Evolutionary conservation across 768 basidiomycete species (phyloP), one percentile per base, ranked within the genome.

Genomic region (Amanita molliuscula): DNA sequence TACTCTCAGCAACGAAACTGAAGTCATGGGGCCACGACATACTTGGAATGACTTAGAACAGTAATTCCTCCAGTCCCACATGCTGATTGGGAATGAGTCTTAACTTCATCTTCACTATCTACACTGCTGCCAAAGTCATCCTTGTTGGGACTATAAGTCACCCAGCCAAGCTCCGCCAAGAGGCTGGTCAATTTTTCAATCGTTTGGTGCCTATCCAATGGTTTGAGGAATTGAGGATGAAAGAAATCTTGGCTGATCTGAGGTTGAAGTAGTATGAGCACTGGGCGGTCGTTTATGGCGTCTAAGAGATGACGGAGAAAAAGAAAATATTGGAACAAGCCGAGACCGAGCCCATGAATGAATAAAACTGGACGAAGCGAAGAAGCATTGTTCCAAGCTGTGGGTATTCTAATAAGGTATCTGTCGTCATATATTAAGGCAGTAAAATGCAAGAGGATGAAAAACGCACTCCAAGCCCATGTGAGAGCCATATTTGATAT

Each of bases 41-140:
- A 88, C 85, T 95, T 93, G 47, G 90, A 94, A 66, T 96, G 94
- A 62, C 88, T 91, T 49, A 95, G 56, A 56, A 95, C 64, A 0
- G 82, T 84, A 13, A 94, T 71, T 0, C 91, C 91, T 36, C 66
- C 72, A 16, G 57, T 52, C n/a, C 59, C 56, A 31, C 51, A 47
- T 16, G 48, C 56, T 3, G 55, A 47, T 10, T 63, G 53, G 59
- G 53, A 10, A 56, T 44, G 2, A 51, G 50, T 3, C 58, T 56
- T 36, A 60, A 55, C 25, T 62, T 62, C 64, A 47, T 62, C 62
- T 38, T 64, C 61, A 38, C 53, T 55, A 5, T 62, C 53, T 9
- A 52, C 51, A 18, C 60, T 57, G 23, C 52, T 54, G 35, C 59
- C 59, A 15, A 18, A 23, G 15, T 7, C n/a, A 21, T 49, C 47